Conservation (phyloP, 345 rosid species). For the Theobroma cacao region DNA sequence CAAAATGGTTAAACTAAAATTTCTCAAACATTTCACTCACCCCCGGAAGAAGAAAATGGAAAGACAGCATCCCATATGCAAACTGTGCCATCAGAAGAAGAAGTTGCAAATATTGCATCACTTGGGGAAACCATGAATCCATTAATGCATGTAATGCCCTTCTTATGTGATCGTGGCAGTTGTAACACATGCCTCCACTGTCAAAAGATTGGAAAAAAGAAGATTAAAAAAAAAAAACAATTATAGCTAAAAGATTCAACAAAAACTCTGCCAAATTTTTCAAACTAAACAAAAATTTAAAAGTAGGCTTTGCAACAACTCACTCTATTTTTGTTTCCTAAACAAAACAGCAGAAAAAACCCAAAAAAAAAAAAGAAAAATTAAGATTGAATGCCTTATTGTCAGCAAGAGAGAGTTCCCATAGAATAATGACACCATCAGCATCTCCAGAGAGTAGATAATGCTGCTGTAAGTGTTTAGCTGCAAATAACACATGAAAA, state of each 20-base stretch:
- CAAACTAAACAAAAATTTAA: neutral
- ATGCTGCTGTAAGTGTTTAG: conserved; percentile 54
- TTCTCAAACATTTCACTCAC: conserved; percentile 31
- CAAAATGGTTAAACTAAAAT: neutral
- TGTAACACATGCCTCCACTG: conserved; percentile 78
- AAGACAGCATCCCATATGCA: conserved; percentile 60
- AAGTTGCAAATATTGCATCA: conserved; percentile 65
- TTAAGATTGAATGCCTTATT: conserved; percentile 40
- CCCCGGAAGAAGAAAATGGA: conserved; percentile 41
- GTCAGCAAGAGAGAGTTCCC: conserved; percentile 64
- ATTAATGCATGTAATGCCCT: conserved; percentile 81
- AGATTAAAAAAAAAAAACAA: neutral
- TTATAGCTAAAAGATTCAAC: neutral
- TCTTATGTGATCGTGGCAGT: conserved; percentile 74
- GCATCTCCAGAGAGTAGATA: conserved; percentile 87
- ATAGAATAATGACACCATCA: conserved; percentile 61
- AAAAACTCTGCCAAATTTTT: neutral
- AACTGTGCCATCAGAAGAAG: conserved; percentile 82
- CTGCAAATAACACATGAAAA: conserved; percentile 31
- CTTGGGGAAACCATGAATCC: conserved; percentile 64
- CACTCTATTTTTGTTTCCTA: neutral
- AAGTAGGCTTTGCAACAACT: neutral
- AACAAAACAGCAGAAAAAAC: neutral
- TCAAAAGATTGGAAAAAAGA: conserved; percentile 13
- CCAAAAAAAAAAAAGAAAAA: neutral